A percentile compares a stretch with the other conserved stretches of the same genome.
Conservation (phyloP, 2,329 filamentous ascomycete genomes). For the Plenodomus biglobosus region DNA sequence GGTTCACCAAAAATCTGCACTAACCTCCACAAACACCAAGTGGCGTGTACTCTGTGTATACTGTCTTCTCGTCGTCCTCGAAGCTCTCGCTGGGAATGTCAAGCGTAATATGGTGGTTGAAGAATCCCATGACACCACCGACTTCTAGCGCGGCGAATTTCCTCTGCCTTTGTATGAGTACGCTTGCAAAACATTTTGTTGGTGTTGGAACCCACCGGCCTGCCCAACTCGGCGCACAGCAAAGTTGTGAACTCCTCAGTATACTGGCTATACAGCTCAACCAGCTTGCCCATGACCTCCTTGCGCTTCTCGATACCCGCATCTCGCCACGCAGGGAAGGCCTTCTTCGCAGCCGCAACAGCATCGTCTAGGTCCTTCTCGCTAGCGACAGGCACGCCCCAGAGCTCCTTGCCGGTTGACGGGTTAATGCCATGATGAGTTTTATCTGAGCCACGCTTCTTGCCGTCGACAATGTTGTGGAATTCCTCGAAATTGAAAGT, state of each 20-base stretch:
- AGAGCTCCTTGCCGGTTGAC: slow-evolving; percentile 52
- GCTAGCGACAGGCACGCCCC: slow-evolving; percentile 54
- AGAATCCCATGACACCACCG: slow-evolving; percentile 37
- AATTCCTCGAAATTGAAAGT: slow-evolving; percentile 49
- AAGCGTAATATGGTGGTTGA: slow-evolving; percentile 43
- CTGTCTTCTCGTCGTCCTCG: slow-evolving; percentile 50
- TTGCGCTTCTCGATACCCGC: slow-evolving; percentile 39
- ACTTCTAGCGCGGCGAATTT: slow-evolving; percentile 48
- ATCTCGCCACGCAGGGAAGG: slow-evolving; percentile 52
- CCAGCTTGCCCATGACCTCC: slow-evolving; percentile 32
- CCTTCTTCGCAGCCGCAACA: slow-evolving; percentile 52
- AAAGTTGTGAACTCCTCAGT: slow-evolving; percentile 34
- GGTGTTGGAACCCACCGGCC: slow-evolving; percentile 30
- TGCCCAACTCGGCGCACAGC: slow-evolving; percentile 42
- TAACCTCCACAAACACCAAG: slow-evolving; percentile 48
- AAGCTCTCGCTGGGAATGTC: slow-evolving; percentile 44
- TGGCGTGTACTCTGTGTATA: slow-evolving; percentile 51
- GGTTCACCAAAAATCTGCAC: background rate
- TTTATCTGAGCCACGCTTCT: slow-evolving; percentile 47
- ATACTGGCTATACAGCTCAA: slow-evolving; percentile 29
- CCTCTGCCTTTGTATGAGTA: slow-evolving; percentile 32
- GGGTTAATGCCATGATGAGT: slow-evolving; percentile 56
- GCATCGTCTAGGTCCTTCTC: slow-evolving; percentile 55
- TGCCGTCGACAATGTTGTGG: slow-evolving; percentile 56
- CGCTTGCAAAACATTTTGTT: too few species aligned